These are phyloP conservation scores for Asterochloris sp. DNA, from an alignment of 139 green algal genomes.

Conservation along the genomic window DNA sequence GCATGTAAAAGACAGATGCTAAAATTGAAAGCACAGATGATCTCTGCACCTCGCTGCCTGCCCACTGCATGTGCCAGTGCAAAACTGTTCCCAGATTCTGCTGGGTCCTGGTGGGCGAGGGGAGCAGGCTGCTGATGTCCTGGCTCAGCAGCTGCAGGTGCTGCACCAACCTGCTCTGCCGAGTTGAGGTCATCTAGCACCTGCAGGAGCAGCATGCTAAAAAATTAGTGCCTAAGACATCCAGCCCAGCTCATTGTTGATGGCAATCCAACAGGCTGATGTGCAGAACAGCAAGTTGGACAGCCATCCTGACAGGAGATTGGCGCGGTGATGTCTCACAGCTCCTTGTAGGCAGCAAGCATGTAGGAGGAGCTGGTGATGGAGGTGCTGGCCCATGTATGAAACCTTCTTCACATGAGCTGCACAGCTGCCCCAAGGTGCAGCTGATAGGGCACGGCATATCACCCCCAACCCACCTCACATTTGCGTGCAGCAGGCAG, in stretches of 20 bases:
- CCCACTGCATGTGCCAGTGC: neutral
- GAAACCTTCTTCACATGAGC: neutral
- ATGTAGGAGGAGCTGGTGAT: neutral
- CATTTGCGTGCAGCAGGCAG: conserved; percentile 23
- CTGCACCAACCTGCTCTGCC: neutral
- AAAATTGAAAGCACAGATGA: conserved; percentile 24
- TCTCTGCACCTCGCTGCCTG: conserved; percentile 11
- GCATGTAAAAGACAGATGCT: conserved; percentile 22
- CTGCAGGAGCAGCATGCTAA: neutral
- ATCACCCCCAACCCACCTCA: neutral
- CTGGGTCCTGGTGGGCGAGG: neutral
- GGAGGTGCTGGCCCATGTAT: neutral
- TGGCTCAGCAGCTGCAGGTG: neutral
- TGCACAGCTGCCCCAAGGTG: neutral
- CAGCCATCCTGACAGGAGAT: neutral
- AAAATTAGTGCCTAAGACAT: neutral
- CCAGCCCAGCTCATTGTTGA: too few species aligned
- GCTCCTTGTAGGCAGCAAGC: too few species aligned
- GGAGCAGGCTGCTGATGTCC: too few species aligned
- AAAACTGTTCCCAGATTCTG: neutral
- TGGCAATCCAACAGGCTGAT: too few species aligned
- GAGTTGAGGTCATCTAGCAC: neutral
- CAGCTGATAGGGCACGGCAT: neutral
- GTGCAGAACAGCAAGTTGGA: too few species aligned
- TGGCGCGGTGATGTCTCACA: neutral